Evolutionary conservation across 805 yeast species (phyloP).

Genomic region (Barnettozyma vustinii): DNA sequence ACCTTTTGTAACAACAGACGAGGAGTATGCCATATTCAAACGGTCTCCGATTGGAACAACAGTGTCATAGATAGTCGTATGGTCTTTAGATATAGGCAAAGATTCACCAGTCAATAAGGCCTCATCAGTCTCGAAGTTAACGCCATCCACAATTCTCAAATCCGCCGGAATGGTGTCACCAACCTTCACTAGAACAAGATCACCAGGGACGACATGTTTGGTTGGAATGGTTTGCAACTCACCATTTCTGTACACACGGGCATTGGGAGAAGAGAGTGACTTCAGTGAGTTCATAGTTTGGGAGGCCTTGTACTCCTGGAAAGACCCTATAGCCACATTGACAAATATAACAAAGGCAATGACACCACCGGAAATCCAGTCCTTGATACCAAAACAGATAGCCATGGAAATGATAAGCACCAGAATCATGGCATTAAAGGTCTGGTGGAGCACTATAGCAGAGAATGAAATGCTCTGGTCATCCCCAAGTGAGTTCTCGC

Average conservation of each 20-base stretch:
- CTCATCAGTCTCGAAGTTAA: slow-evolving; percentile 38
- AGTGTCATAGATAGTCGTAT: slow-evolving; percentile 33
- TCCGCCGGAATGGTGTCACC: slow-evolving; percentile 45
- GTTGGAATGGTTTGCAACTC: slow-evolving; percentile 26
- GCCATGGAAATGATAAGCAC: slow-evolving; percentile 65
- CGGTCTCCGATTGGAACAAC: slow-evolving; percentile 67
- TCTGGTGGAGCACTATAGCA: slow-evolving; percentile 56
- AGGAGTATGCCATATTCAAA: slow-evolving; percentile 63
- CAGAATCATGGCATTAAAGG: slow-evolving; percentile 73
- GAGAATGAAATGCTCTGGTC: slow-evolving; percentile 48
- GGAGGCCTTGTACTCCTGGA: slow-evolving; percentile 71
- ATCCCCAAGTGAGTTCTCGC: slow-evolving; percentile 58
- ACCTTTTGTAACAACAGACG: slow-evolving; percentile 69
- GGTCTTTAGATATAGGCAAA: slow-evolving; percentile 54
- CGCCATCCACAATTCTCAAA: slow-evolving; percentile 33
- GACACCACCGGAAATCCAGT: slow-evolving; percentile 82
- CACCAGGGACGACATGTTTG: slow-evolving; percentile 40
- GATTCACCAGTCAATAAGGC: slow-evolving; percentile 48
- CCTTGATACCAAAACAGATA: slow-evolving; percentile 65
- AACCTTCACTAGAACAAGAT: slow-evolving; percentile 31
- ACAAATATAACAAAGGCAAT: slow-evolving; percentile 60
- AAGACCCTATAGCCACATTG: slow-evolving; percentile 61
- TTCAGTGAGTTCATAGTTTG: slow-evolving; percentile 72
- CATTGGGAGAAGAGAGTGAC: slow-evolving; percentile 64
- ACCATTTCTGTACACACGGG: slow-evolving; percentile 48